A percentile compares a stretch with the other conserved stretches of the same genome.
Conservation (phyloP, 2,329 filamentous ascomycete species). For the Fonsecaea pedrosoi region DNA sequence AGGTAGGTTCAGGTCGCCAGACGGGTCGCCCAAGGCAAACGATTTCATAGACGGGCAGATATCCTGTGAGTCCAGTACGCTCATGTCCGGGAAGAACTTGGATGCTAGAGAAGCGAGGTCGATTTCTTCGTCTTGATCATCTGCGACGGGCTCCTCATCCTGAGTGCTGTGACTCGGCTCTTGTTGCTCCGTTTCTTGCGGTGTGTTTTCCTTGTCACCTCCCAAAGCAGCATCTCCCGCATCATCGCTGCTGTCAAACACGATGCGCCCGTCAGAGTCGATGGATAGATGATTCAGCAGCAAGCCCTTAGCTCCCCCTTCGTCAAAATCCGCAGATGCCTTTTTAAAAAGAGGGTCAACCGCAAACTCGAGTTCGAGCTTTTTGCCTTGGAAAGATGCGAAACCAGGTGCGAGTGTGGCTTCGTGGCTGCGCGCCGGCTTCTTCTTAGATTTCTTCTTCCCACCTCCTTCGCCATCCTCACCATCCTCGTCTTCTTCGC, state of each 20-base stretch:
- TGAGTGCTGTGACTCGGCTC: conserved; percentile 42
- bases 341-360: conserved; percentile 99
- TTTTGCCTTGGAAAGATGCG: conserved; percentile 87
- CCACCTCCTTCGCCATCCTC: conserved; percentile 54
- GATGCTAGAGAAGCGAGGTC: conserved; percentile 76
- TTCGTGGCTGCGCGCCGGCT: conserved; percentile 80
- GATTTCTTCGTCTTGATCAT: conserved; percentile 69
- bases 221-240: conserved; percentile 59
- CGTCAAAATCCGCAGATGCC: conserved; percentile 96
- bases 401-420: conserved; percentile 92
- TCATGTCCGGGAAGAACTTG: conserved; percentile 85
- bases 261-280: conserved; percentile 86
- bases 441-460: conserved; percentile 73
- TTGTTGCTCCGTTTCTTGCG: conserved; percentile 47
- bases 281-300: conserved; percentile 97
- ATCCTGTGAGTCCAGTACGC: conserved; percentile 79
- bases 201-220: conserved; percentile 41
- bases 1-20: conserved; percentile 84
- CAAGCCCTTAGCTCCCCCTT: conserved; percentile 94
- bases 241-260: conserved; percentile 98
- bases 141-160: conserved; percentile 51
- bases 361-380: conserved; percentile 94
- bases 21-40: conserved; percentile 87
- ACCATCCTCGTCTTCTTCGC: conserved; percentile 65
- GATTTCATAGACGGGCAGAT: conserved; percentile 94